Evolutionary conservation across 1,284 basidiomycete species (phyloP).

Genomic region (Fomitopsis pinicola): DNA sequence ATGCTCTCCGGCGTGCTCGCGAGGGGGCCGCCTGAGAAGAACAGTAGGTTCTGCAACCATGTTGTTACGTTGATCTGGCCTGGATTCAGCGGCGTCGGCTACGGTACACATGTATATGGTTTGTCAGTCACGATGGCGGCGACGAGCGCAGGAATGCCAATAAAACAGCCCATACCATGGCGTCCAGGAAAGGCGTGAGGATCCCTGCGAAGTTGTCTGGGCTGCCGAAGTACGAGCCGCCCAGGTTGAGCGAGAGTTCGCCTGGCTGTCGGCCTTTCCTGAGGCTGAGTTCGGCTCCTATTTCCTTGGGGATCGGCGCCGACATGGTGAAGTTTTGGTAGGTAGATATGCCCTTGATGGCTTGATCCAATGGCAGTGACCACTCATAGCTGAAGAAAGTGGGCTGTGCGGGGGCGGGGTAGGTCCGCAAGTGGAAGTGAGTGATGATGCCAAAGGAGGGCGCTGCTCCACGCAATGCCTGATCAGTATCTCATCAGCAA

Average conservation of each 20-base stretch:
- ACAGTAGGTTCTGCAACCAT: not conserved
- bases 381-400: not conserved
- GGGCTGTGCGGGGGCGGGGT: not conserved
- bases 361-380: not conserved
- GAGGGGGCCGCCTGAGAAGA: not conserved
- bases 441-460: not conserved
- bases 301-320: not conserved
- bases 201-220: not conserved
- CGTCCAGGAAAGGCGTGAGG: not conserved
- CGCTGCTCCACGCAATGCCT: not conserved
- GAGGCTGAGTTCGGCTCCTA: not conserved
- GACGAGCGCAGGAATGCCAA: no score
- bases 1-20: not conserved
- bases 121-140: no score
- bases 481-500: no score
- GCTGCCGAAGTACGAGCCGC: not conserved
- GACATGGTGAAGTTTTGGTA: not conserved
- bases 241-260: not conserved
- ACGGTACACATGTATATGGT: no score
- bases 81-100: not conserved
- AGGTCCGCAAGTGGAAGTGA: not conserved
- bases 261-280: not conserved
- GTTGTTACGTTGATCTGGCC: not conserved
- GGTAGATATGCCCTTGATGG: not conserved
- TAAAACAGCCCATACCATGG: not conserved